Evolutionary conservation across 345 rosid species (phyloP).

Genomic region (Eutrema heterophyllum): DNA sequence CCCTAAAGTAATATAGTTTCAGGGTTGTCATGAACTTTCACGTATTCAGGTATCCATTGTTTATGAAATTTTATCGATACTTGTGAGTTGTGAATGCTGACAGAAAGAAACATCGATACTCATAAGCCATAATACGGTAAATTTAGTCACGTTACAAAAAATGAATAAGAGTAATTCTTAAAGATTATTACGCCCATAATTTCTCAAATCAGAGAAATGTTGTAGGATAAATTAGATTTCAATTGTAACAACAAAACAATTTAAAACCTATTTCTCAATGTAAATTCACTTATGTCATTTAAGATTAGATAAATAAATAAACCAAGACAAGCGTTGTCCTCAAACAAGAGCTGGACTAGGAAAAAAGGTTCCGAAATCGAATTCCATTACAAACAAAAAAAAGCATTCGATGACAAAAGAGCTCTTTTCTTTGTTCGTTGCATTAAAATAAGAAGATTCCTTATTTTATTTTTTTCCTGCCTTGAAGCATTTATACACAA

Average conservation of each 20-base stretch:
- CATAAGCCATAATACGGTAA: no score
- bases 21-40: no score
- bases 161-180: not conserved
- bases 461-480: not conserved
- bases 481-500: not conserved
- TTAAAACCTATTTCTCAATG: not conserved
- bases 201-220: not conserved
- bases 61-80: no score
- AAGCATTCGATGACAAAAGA: conserved; percentile 1
- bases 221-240: not conserved
- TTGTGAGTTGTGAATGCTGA: no score
- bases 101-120: no score
- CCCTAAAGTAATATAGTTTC: no score
- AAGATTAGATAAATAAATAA: not conserved
- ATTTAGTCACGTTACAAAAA: no score
- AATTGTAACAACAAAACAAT: not conserved
- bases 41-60: no score
- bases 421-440: not conserved
- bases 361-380: not conserved
- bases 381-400: not conserved
- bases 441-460: not conserved
- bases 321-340: not conserved
- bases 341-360: not conserved
- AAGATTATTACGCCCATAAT: not conserved
- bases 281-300: not conserved